Percentiles rank a stretch among this genome's conserved stretches.
Evolutionary conservation across 2,329 filamentous ascomycete genomes (phyloP).

Genomic region (Pseudogymnoascus verrucosus): DNA sequence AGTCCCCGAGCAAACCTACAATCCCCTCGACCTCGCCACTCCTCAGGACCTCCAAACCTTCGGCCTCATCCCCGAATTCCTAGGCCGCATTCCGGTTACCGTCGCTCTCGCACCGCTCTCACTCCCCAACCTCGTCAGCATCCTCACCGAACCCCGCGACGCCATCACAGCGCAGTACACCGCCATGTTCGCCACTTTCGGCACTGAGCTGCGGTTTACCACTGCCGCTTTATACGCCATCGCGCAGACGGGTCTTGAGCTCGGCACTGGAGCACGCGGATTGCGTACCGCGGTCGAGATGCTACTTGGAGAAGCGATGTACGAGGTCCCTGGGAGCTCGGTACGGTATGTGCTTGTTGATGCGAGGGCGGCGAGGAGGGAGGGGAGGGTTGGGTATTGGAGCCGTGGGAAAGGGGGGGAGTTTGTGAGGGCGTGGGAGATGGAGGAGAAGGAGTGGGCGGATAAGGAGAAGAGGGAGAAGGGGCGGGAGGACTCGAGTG

Average conservation of each 20-base stretch:
- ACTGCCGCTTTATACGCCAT: conserved; percentile 72
- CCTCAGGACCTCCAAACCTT: conserved; percentile 73
- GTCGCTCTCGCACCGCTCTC: conserved; percentile 75
- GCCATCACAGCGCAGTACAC: conserved; percentile 82
- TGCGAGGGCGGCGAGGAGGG: conserved; percentile 50
- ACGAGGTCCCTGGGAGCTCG: conserved; percentile 55
- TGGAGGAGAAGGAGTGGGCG: conserved; percentile 43
- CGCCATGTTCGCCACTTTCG: conserved; percentile 70
- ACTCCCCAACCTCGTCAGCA: conserved; percentile 62
- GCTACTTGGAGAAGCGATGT: conserved; percentile 72
- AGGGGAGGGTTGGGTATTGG: conserved; percentile 53
- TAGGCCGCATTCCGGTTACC: conserved; percentile 88
- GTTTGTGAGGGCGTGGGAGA: conserved; percentile 58
- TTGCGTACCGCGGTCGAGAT: conserved; percentile 75
- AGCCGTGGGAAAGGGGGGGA: conserved; percentile 64
- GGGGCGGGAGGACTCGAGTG: conserved; percentile 2
- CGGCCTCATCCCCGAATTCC: conserved; percentile 89
- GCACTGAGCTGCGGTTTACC: conserved; percentile 73
- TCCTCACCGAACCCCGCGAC: conserved; percentile 88
- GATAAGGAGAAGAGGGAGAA: conserved; percentile 11
- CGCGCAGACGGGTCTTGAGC: conserved; percentile 53
- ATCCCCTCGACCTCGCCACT: conserved; percentile 59
- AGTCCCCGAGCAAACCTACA: conserved; percentile 22
- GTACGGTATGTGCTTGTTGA: conserved; percentile 69
- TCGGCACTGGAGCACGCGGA: conserved; percentile 72